Evolutionary conservation across 768 basidiomycete genomes (phyloP), one percentile per base, ranked within the genome.

Genomic region (Tulasnella sp.): DNA sequence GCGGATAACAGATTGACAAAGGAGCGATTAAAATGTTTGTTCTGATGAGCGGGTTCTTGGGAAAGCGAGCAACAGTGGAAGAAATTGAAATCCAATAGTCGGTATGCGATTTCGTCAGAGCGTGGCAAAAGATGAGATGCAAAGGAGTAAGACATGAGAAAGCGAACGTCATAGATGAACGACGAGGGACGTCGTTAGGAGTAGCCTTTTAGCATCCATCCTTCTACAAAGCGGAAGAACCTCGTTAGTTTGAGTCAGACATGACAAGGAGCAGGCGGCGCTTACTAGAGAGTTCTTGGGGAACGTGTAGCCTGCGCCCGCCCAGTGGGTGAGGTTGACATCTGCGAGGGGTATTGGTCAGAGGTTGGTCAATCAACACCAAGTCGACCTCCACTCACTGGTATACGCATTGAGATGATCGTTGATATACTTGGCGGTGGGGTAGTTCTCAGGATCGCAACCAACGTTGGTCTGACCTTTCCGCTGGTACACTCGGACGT

Each of bases 401-500:
- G 83, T 87, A 84, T 91, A 92, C n/a, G 90, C 90, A 58, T 87
- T 85, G 75, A 86, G 56, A 84, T 93, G 92, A 39, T 83, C 83
- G 42, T 86, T 84, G 82, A 92, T 92, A 84, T 92, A 93, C 68
- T 89, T 85, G 78, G 87, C 85, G 3, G 94, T 96, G 0, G 93
- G 94, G 81, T 88, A 90, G 76, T 74, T 52, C 19, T 81, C 81
- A 0, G 93, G 93, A 83, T 90, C 87, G 83, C 94, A 95, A 2
- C 93, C 92, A 38, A 91, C 83, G 82, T 93, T 93, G 40, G 81
- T 85, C 75, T 85, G 80, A 3, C 88, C 90, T 81, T 88, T 87
- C 74, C 90, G 85, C 85, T 94, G 94, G 84, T 94, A 96, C 27
- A 96, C 92, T 36, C 94, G 88, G 56, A 95, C 91, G 83, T 94